Percentiles rank a stretch among this genome's conserved stretches.
Conservation (phyloP, 768 basidiomycete genomes). For the Cubamyces sp. region DNA sequence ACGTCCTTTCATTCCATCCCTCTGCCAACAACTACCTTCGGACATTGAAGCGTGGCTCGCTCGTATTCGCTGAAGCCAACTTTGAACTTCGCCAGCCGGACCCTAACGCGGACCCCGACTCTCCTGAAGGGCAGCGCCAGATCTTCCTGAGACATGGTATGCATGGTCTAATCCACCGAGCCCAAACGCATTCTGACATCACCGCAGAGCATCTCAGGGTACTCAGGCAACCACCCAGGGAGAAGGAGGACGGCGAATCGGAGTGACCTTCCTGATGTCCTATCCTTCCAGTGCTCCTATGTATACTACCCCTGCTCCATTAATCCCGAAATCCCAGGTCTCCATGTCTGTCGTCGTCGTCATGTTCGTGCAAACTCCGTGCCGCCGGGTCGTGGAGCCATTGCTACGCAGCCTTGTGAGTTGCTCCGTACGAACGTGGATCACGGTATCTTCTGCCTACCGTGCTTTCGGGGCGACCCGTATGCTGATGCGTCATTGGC, state of each 20-base stretch:
- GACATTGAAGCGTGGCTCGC: conserved; percentile 68
- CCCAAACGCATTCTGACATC: conserved; percentile 10
- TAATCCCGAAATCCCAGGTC: conserved; percentile 18
- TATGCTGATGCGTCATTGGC: conserved; percentile 14
- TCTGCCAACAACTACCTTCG: conserved; percentile 63
- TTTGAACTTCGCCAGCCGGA: conserved; percentile 80
- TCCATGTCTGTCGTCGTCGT: conserved; percentile 17
- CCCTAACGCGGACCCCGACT: conserved; percentile 61
- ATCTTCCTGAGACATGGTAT: conserved; percentile 82
- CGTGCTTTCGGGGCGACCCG: conserved; percentile 16
- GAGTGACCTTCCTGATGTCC: neutral
- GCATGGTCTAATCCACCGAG: neutral
- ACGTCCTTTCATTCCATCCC: conserved; percentile 73
- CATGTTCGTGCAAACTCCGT: conserved; percentile 35
- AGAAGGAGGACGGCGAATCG: conserved; percentile 8
- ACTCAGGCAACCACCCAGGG: conserved; percentile 34
- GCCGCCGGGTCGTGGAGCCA: conserved; percentile 40
- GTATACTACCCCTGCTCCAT: conserved; percentile 17
- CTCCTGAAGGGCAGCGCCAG: conserved; percentile 76
- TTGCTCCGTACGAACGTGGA: conserved; percentile 8
- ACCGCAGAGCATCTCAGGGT: conserved; percentile 58
- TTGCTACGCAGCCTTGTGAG: conserved; percentile 29
- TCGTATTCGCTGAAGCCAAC: conserved; percentile 80
- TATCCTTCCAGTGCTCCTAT: conserved; percentile 8
- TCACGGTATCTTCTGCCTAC: conserved; percentile 23